These are phyloP conservation scores for Scutellaria baicalensis DNA, from an alignment of 257 asterid species.

Conservation along the genomic window DNA sequence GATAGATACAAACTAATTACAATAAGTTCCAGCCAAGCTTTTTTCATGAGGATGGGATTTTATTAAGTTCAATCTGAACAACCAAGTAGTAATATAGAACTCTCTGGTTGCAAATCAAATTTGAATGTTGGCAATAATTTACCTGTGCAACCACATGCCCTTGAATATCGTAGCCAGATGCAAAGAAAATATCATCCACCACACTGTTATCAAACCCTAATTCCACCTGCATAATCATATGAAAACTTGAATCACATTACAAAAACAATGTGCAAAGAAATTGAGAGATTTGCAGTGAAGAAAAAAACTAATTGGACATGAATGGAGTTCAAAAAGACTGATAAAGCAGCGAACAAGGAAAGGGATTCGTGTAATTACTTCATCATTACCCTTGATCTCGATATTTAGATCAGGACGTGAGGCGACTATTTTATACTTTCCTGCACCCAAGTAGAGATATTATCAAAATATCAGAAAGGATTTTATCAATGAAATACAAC, in stretches of 20 bases:
- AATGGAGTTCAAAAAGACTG: slow-evolving; percentile 3
- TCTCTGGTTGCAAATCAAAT: background rate
- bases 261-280: background rate
- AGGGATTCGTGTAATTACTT: slow-evolving; percentile 37
- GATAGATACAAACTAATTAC: background rate
- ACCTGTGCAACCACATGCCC: slow-evolving; percentile 97
- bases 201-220: slow-evolving; percentile 61
- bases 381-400: slow-evolving; percentile 71
- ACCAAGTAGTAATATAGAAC: slow-evolving; percentile 4
- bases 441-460: slow-evolving; percentile 33
- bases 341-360: slow-evolving; percentile 4
- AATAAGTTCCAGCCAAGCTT: background rate
- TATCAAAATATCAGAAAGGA: slow-evolving; percentile 10
- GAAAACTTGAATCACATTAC: background rate
- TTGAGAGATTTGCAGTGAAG: background rate
- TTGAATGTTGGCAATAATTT: slow-evolving; percentile 8
- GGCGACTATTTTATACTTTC: slow-evolving; percentile 72
- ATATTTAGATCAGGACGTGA: slow-evolving; percentile 64
- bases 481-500: background rate
- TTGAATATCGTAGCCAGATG: slow-evolving; percentile 75
- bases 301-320: background rate
- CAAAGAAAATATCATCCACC: slow-evolving; percentile 67
- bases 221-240: slow-evolving; percentile 58
- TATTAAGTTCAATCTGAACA: slow-evolving; percentile 5
- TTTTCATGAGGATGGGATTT: background rate